Percentiles rank a stretch among this genome's conserved stretches.
Conservation (phyloP, 495 filamentous ascomycete genomes). For the Annulohypoxylon moriforme region DNA sequence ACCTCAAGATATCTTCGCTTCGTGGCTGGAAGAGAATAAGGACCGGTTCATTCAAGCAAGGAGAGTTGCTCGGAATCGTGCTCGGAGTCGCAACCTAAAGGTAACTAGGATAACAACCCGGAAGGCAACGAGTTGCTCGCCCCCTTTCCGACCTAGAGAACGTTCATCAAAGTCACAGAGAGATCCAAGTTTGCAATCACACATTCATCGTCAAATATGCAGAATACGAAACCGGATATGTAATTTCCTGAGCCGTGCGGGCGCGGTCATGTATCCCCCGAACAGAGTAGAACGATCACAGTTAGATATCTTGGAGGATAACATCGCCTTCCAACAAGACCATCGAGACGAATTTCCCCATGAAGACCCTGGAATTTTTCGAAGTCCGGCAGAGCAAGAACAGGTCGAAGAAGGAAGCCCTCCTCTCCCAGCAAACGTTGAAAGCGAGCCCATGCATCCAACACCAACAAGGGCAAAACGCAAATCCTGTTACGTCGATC, state of each 20-base stretch:
- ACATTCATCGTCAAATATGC: too few species aligned
- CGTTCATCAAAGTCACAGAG: too few species aligned
- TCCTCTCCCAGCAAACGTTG: neutral
- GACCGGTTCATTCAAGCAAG: neutral
- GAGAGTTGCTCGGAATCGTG: neutral
- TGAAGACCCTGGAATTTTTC: neutral
- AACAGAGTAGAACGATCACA: neutral
- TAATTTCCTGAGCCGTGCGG: neutral
- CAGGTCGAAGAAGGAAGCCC: neutral
- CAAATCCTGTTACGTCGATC: neutral
- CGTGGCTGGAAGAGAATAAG: conserved; percentile 3
- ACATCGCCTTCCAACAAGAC: neutral
- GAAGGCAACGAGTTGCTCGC: neutral
- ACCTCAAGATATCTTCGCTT: neutral
- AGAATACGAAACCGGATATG: neutral
- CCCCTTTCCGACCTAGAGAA: neutral
- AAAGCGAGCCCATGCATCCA: neutral
- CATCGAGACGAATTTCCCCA: neutral
- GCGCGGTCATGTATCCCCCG: conserved; percentile 3
- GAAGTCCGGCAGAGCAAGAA: neutral
- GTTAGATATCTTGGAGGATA: neutral
- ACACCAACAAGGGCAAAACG: neutral
- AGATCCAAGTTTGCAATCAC: too few species aligned
- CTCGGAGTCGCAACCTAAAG: neutral
- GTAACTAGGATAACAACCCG: neutral